Evolutionary conservation across 2,329 filamentous ascomycete genomes (phyloP), one percentile per base, ranked within the genome.

Genomic region (Didymella segeticola): DNA sequence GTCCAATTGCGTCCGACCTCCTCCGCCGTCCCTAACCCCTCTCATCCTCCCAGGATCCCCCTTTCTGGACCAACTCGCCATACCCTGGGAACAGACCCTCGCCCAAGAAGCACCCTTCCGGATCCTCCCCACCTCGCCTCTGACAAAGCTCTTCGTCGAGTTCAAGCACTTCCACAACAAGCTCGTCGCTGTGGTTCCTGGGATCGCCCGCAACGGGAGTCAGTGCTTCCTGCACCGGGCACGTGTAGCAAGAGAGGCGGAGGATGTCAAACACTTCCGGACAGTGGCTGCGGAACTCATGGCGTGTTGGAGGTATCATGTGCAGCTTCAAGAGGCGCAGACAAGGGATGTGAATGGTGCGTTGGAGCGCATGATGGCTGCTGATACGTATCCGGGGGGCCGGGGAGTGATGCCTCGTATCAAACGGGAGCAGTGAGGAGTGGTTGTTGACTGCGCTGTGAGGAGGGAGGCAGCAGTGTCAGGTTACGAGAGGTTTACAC

Each of bases 101-200:
- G 53, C 65, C 1, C 50, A 52, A 3, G 45, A 27, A 5, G 53
- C 53, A 19, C 25, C 57, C 5, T 30, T 37, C 0, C 43, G 59
- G 1, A 30, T 66, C 9, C 46, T 60, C 0, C 42, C 43, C 9
- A 66, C 67, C 15, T 56, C 69, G 0, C 64, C 68, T 1, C 67
- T 74, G 37, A 57, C 60, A 4, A 43, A 43, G 17, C 71, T 74
- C 64, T 74, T 74, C 51, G 63, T 62, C 2, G 61, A 66, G n/a
- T 69, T 74, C 54, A 73, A 70, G 29, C 52, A 66, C 19, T 72
- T 72, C 41, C 70, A 72, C 39, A 61, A 53, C 9, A 61, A 66
- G 12, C 54, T 73, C 6, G 41, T 56, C 5, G 39, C 20, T 9
- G 42, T 64, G 8, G 50, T 69, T 0, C 58, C 62, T 1, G 49